Evolutionary conservation across 345 rosid genomes (phyloP), one percentile per base, ranked within the genome.

Genomic region (Crucihimalaya himalaica): DNA sequence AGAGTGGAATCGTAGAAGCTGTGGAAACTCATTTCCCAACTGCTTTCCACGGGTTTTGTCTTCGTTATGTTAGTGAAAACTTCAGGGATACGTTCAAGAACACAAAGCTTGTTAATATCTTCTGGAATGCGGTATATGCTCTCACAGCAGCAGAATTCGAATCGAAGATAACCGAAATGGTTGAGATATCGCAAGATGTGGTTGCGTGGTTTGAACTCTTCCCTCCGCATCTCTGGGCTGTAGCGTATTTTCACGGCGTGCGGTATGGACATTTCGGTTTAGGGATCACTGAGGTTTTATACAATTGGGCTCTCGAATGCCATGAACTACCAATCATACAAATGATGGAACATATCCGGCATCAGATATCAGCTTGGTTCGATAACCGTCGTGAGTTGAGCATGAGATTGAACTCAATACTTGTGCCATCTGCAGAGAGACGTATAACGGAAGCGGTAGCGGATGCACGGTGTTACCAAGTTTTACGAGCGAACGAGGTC

Each of bases 21-120:
- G 98, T 95, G 28, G 97, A 87, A 78, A 89, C 96, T n/a, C 98
- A 92, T 83, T 95, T 95, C 79, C 97, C 99, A 1, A 90, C 86
- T 77, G 89, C 99, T 15, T 90, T 74, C 69, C 99, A 95, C 37
- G 97, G 99, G 37, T 90, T 95, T 81, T 95, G 98, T 81, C 89
- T 94, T 25, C 93, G 97, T 16, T 83, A 81, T 48, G 91, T 91
- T 11, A 94, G 97, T 31, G 97, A 94, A 76, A 91, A 86, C 75
- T 94, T 91, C 71, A 90, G 97, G 6, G 97, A 94, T 71, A 92
- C 97, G 3, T 94, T 94, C 78, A 94, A 89, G 86, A 91, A 94
- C 82, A 81, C 95, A 2, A 94, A 94, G 80, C 70, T 94, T 61
- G 96, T 94, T 16, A 91, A 91, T 51, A 94, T 94, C 46, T 94